Evolutionary conservation across 2,329 filamentous ascomycete genomes (phyloP), one percentile per base, ranked within the genome.

Genomic region (Xylaria sp.): DNA sequence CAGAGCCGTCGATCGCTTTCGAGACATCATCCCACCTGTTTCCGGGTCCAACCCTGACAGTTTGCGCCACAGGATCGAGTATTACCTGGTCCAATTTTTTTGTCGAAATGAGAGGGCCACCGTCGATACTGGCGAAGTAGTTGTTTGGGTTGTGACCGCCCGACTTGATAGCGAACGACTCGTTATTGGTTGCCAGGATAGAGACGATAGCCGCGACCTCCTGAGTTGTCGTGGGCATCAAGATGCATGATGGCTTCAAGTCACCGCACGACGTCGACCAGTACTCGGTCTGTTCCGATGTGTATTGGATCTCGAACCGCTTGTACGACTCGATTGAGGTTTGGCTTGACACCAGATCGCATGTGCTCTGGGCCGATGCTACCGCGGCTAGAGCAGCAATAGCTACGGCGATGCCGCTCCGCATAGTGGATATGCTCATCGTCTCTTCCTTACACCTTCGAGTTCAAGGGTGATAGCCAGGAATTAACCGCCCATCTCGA

Each of bases 141-240:
- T 84, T 80, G 72, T 87, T 87, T 4, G 86, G 83, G 65, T 84
- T 86, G 76, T 89, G 87, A 0, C 87, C 87, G 32, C 87, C 87
- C 8, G 84, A 84, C 71, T 86, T 85, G 71, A 87, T 77, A 7
- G 87, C 86, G 70, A 89, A 89, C 2, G 75, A 76, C 63, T 84
- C 84, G 43, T 81, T 79, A 48, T 81, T 81, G 39, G 81, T 76
- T 8, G 80, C 81, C 13, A 89, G 80, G 34, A 84, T 79, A 30
- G 80, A 81, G 55, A 90, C 80, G n/a, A 87, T 81, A 10, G 81
- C 79, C 0, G 85, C 81, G 43, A 89, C 85, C 72, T 89, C 85
- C 18, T 82, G 76, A 0, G 82, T 79, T 39, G 80, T 85, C 13
- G 78, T 78, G 2, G 86, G 85, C 48, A 81, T 80, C 55, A 85